Evolutionary conservation across 352 stramenopile genomes (phyloP).

Genomic region (Pythium coloratum): DNA sequence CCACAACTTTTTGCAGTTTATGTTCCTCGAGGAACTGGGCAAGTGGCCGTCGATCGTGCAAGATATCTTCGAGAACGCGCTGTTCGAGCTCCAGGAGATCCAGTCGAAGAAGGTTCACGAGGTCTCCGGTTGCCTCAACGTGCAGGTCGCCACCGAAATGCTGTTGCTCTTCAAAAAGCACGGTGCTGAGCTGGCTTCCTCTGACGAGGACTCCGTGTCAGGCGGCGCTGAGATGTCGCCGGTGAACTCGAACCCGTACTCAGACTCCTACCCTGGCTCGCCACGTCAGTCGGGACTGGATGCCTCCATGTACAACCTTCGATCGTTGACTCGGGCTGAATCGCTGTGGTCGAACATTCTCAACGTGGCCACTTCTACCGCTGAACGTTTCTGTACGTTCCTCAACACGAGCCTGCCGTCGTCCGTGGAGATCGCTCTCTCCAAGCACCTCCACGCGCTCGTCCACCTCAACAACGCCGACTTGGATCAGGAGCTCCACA

Average conservation of each 20-base stretch:
- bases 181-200: constrained; percentile 30
- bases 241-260: constrained; percentile 23
- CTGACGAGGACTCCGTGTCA: background rate
- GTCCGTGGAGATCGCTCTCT: constrained; percentile 77
- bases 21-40: constrained; percentile 84
- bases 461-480: constrained; percentile 64
- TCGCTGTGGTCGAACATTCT: constrained; percentile 63
- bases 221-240: constrained; percentile 12
- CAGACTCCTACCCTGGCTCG: constrained; percentile 60
- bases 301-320: constrained; percentile 83
- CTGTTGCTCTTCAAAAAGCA: constrained; percentile 66
- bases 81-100: constrained; percentile 61
- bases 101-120: constrained; percentile 44
- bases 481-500: constrained; percentile 67
- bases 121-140: constrained; percentile 52
- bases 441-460: constrained; percentile 82
- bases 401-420: constrained; percentile 70
- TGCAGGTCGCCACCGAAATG: constrained; percentile 75
- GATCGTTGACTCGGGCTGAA: constrained; percentile 49
- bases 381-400: constrained; percentile 48
- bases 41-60: constrained; percentile 71
- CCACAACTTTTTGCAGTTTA: constrained; percentile 90
- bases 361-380: constrained; percentile 43
- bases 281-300: constrained; percentile 57
- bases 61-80: constrained; percentile 64